These are phyloP conservation scores for Teratosphaeriaceae sp. DNA, from an alignment of 2,329 filamentous ascomycete genomes.

Conservation along the genomic window DNA sequence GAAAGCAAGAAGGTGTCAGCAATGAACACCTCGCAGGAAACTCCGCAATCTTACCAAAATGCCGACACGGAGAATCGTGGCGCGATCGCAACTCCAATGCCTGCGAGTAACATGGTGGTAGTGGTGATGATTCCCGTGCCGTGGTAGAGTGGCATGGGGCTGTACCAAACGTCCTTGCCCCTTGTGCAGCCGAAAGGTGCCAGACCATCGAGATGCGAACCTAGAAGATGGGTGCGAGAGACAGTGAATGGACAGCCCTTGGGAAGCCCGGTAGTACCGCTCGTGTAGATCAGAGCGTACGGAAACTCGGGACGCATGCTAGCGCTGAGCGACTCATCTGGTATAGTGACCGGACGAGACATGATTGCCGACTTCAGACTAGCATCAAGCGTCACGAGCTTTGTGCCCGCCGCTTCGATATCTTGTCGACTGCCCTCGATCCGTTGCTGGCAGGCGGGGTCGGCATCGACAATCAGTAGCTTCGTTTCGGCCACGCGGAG, in stretches of 20 bases:
- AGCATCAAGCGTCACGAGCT: conserved; percentile 47
- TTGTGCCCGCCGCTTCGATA: conserved; percentile 51
- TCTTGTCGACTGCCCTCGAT: conserved; percentile 46
- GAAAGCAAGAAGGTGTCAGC: no score
- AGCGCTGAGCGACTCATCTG: conserved; percentile 19
- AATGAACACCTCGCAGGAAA: no score
- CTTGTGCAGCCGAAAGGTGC: conserved; percentile 28
- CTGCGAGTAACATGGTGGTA: conserved; percentile 48
- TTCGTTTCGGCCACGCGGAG: conserved; percentile 31
- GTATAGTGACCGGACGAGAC: conserved; percentile 13
- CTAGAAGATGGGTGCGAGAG: conserved; percentile 37
- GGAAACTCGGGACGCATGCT: conserved; percentile 42
- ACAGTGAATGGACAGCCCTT: conserved; percentile 62
- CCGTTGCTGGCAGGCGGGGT: conserved; percentile 44
- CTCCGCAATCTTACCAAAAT: no score
- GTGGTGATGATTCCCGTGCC: conserved; percentile 64
- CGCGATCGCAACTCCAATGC: conserved; percentile 55
- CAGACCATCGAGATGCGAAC: conserved; percentile 18
- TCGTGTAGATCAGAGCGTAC: conserved; percentile 68
- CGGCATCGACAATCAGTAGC: conserved; percentile 39
- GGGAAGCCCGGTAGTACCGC: conserved; percentile 68
- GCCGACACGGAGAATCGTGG: conserved; percentile 60
- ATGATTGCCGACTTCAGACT: conserved; percentile 40
- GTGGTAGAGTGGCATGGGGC: conserved; percentile 72
- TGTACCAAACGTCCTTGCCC: conserved; percentile 64